Conservation (phyloP, 176 grass and related monocot genomes). For the Secale cereale region DNA sequence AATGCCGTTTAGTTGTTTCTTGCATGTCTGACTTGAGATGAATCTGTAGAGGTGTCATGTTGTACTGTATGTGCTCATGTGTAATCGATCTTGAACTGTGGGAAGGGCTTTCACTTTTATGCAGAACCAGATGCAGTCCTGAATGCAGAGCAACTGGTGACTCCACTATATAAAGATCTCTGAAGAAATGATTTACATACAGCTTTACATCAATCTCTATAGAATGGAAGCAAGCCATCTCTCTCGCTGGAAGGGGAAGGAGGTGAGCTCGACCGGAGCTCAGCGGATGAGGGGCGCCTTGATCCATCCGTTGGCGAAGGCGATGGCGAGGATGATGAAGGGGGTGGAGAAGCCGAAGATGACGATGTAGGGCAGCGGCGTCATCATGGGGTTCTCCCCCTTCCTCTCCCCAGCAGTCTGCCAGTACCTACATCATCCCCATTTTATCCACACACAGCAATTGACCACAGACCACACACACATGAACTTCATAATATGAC, state of each 20-base stretch:
- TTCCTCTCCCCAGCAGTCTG: constrained; percentile 86
- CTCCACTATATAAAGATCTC: constrained; percentile 6
- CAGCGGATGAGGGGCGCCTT: constrained; percentile 57
- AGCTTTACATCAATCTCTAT: neutral
- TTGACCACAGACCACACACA: neutral
- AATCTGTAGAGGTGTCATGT: neutral
- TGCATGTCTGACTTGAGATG: neutral
- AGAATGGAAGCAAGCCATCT: neutral
- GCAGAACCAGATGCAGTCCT: neutral
- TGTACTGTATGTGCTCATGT: neutral
- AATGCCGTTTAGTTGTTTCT: neutral
- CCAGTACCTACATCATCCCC: constrained; percentile 60
- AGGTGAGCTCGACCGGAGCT: constrained; percentile 1
- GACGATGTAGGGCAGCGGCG: constrained; percentile 81
- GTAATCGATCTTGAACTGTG: neutral
- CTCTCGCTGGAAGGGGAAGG: neutral
- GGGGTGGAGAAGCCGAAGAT: constrained; percentile 95
- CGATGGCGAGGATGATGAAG: constrained; percentile 93
- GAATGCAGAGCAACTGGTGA: neutral
- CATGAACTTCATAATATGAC: neutral
- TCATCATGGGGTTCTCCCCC: constrained; percentile 96
- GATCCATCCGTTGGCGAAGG: constrained; percentile 89
- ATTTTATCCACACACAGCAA: constrained; percentile 2
- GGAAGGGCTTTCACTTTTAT: neutral
- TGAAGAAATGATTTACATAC: neutral